Evolutionary conservation across 2,329 filamentous ascomycete species (phyloP).

Genomic region (Immersiporthe knoxdaviesiana): DNA sequence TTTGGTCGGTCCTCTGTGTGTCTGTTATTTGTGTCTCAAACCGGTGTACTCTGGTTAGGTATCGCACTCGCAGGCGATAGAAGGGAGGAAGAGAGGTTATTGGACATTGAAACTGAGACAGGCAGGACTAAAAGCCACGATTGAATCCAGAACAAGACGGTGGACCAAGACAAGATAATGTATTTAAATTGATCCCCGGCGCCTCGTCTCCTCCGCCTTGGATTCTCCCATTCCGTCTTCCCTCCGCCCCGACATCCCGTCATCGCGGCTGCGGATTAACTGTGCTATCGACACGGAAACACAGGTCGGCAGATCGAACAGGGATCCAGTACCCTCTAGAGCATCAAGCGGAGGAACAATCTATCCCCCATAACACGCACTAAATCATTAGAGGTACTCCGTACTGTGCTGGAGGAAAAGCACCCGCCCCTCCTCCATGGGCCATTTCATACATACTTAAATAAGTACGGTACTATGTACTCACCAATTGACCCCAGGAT

Average conservation of each 20-base stretch:
- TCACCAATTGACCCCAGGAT: neutral
- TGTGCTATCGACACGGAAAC: constrained; percentile 1
- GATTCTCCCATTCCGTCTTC: neutral
- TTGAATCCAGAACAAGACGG: neutral
- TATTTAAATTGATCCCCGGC: neutral
- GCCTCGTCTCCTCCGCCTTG: neutral
- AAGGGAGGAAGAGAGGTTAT: neutral
- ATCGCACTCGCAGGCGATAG: neutral
- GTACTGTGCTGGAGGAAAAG: neutral
- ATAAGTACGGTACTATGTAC: too few relatives aligned
- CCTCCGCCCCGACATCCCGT: neutral
- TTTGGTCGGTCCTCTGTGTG: neutral
- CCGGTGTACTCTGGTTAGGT: neutral
- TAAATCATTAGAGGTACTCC: neutral
- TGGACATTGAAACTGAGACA: neutral
- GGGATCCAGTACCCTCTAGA: neutral
- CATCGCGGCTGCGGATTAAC: constrained; percentile 13
- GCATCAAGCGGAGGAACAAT: constrained; percentile 12
- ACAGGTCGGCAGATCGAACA: constrained; percentile 8
- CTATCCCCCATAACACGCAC: constrained; percentile 5
- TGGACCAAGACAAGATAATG: neutral
- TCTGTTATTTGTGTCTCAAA: neutral
- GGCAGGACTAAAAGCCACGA: too few relatives aligned
- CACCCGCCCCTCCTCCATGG: too few relatives aligned
- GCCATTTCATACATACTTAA: too few relatives aligned